Conservation (phyloP, 495 filamentous ascomycete genomes). For the Podospora sp. region DNA sequence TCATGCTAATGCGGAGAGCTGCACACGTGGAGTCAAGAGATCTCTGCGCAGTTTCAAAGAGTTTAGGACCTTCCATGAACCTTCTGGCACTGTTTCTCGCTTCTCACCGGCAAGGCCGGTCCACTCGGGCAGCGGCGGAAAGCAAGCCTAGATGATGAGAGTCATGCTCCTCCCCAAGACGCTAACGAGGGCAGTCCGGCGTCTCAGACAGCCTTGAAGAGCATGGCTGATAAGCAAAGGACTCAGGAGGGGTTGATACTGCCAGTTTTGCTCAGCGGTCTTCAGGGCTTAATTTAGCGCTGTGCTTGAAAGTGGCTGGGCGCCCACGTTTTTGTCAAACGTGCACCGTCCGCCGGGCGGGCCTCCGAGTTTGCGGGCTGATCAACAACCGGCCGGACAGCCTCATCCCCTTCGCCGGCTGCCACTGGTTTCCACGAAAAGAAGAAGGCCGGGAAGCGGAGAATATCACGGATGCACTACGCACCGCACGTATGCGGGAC, state of each 20-base stretch:
- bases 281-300: background rate
- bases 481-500: background rate
- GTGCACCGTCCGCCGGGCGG: background rate
- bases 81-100: background rate
- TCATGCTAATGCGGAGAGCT: background rate
- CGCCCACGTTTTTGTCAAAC: background rate
- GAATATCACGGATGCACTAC: slow-evolving; percentile 7
- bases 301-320: background rate
- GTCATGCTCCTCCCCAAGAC: background rate
- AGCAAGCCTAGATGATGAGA: background rate
- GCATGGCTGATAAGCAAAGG: background rate
- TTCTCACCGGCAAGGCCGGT: background rate
- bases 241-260: background rate
- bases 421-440: background rate
- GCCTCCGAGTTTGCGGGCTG: background rate
- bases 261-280: background rate
- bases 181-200: background rate
- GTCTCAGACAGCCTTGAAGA: background rate
- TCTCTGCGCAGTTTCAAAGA: background rate
- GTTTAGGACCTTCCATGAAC: background rate
- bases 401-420: background rate
- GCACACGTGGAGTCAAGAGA: background rate
- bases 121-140: background rate
- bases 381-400: background rate
- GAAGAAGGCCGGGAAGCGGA: slow-evolving; percentile 1